These are phyloP conservation scores for Kernera saxatilis DNA, from an alignment of 345 rosid genomes.

Conservation along the genomic window DNA sequence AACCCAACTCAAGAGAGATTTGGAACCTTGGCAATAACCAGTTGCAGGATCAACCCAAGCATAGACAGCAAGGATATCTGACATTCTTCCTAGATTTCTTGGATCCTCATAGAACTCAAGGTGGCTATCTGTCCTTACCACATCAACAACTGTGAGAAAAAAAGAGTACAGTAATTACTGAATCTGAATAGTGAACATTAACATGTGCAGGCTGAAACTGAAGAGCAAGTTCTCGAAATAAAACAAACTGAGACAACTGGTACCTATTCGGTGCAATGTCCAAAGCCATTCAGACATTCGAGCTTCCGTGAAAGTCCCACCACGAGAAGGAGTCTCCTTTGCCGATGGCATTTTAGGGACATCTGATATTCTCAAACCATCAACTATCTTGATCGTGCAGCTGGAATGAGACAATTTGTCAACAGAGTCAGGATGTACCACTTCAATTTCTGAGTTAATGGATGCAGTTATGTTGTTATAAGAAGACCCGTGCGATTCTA, in stretches of 20 bases:
- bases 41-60: conserved; percentile 91
- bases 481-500: conserved; percentile 40
- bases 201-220: not conserved
- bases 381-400: conserved; percentile 33
- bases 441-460: conserved; percentile 45
- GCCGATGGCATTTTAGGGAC: conserved; percentile 39
- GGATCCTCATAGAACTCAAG: conserved; percentile 68
- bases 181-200: not conserved
- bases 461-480: conserved; percentile 25
- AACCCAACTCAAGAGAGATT: not conserved
- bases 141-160: conserved; percentile 60
- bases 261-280: conserved; percentile 78
- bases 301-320: conserved; percentile 36
- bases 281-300: conserved; percentile 75
- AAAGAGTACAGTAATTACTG: conserved; percentile 9
- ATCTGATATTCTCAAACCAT: conserved; percentile 51
- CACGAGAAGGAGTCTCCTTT: conserved; percentile 34
- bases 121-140: conserved; percentile 78
- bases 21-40: conserved; percentile 79
- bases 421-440: conserved; percentile 31
- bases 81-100: conserved; percentile 69
- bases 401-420: conserved; percentile 34
- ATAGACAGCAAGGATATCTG: conserved; percentile 80
- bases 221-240: not conserved
- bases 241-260: not conserved